Evolutionary conservation across 345 rosid species (phyloP), one percentile per base, ranked within the genome.

Genomic region (Boechera stricta): DNA sequence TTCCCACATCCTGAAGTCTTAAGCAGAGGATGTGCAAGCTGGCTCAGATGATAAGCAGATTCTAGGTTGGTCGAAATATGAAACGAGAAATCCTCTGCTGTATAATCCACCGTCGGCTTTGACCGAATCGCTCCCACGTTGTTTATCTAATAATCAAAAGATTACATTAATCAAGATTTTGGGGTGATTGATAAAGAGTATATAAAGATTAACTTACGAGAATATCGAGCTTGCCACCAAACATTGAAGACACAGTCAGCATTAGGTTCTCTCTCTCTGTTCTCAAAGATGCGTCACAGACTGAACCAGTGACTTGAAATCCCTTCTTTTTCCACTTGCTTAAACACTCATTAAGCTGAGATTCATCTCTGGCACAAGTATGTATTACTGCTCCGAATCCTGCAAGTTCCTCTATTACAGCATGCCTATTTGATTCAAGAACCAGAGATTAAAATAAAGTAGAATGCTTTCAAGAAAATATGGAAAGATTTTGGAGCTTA

Each of bases 371-470:
- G 3, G 91, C 87, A 77, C 97, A 93, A 11, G 91, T 90, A 65
- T 89, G 87, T n/a, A 90, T 89, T 18, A 54, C 65, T 1, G 93
- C 89, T 16, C 98, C 97, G n/a, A 90, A 79, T 44, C 79, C 87
- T 7, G 86, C 87, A 5, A 90, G 81, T 81, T 90, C 93, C 76
- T 85, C 94, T 45, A 92, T 93, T 10, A 82, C 62, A 6, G 90
- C 96, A 80, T 69, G 67, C 78, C 97, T 87, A n/a, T 31, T 38
- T 38, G 12, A 47, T 75, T 31, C 32, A 39, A 39, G 24, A 64
- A 49, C 15, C 15, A 31, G 12, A 39, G 6, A 35, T 58, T 26
- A 47, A 0, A 0, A 44, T 13, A 3, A 53, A 54, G 48, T 52
- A 6, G 10, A 65, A 38, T 41, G 12, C 33, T 59, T 72, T 39